Base-by-base conservation (phyloP, 75 land plant species). In the Azolla pinnata region DNA sequence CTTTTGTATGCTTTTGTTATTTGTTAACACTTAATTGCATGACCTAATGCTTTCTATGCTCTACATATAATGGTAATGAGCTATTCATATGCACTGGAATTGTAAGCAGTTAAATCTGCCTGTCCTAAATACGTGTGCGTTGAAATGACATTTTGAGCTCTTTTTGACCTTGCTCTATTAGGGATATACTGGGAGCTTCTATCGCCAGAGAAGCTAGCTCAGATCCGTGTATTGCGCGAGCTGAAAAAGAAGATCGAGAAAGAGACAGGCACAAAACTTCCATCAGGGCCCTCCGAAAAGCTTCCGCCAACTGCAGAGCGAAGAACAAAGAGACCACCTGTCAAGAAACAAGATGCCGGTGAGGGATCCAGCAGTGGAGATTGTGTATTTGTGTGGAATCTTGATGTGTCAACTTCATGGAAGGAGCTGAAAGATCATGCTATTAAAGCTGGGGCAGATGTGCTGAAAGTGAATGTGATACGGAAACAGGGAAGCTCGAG, bases 181-280 rank as follows among this genome's bases (percentile, higher is more conserved):
- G 96, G 96, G 16, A 90, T 90, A 29, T 90, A 90, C 51, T 90
- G 96, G 96, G 92, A 90, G 21, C 88, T 72, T 69, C 59, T 90
- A 52, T 90, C 96, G 1, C 96, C 92, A 10, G 92, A 90, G 66
- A 90, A 90, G 63, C 75, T 90, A 14, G 69, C 79, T 0, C 91
- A 90, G 59, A 83, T 90, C 50, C 57, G 74, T 21, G 79, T 90
- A 29, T 67, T 90, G 0, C 69, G 81, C 54, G 81, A 83, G 50
- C 69, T 90, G 48, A 90, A 90, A 67, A 71, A 63, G 14, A 31
- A 73, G 31, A 86, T 90, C 26, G 96, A 90, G 42, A 31, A 58
- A 24, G 77, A 83, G 65, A 83, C 87, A 0, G 91, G 91, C 0
- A 57, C 71, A 46, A 29, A 45, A 33, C 91, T 86, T 56, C 87